Base-by-base conservation (phyloP, 2,329 filamentous ascomycete genomes). In the Apiospora arundinis region DNA sequence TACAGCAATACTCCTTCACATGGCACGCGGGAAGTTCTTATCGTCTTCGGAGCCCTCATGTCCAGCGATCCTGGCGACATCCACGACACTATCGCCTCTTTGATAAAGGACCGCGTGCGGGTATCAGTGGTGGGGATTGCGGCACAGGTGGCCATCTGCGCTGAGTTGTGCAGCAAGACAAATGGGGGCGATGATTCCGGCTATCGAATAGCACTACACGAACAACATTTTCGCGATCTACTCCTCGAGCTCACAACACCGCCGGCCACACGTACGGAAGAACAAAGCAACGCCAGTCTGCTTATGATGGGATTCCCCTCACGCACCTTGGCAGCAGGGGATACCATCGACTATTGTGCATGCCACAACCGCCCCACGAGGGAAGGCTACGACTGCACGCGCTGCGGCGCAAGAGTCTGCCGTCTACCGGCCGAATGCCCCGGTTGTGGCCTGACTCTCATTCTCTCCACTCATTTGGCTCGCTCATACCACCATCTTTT, bases 291-390 rank as follows among this genome's bases (percentile, higher is more conserved):
- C 11, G 87, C 90, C 1, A 91, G 89, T 70, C 85, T 99, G 52
- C 89, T 99, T 37, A 97, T 97, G 93, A 99, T 99, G 95, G 96
- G 96, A 5, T 99, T 99, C 78, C 96, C 96, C 0, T 97, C 94
- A 7, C 90, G 95, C 48, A 93, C 92, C 2, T 90, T 96, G 18
- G 93, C 94, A 69, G 87, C 90, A 1, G 86, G 86, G 32, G 85
- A 87, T 66, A 88, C 91, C 6, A 84, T 88, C 69, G 95, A 92
- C 72, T 90, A 96, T 73, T 99, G 96, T 81, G 95, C 95, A 6
- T 99, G 96, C 79, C 95, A 98, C 82, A 94, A 93, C 75, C 91
- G 91, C 73, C 91, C 95, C 21, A 92, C 89, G 25, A 87, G 93
- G 68, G 94, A 96, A 70, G 96, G 96, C 1, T 99, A 98, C 82